Conservation (phyloP, 108 stramenopile genomes). For the Cyclotella atomus region DNA sequence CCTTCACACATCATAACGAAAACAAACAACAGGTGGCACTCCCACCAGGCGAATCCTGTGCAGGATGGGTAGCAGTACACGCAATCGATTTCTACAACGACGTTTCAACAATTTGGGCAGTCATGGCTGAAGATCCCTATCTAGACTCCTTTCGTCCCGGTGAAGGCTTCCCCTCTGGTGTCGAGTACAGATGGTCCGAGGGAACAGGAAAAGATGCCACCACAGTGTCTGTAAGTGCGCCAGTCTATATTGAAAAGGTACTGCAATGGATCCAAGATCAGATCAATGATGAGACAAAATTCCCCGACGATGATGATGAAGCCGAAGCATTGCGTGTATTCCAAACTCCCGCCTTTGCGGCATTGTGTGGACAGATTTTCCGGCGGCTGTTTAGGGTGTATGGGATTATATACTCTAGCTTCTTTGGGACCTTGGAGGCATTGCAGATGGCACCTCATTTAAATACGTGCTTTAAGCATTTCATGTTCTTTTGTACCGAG, state of each 20-base stretch:
- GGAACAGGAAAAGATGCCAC: constrained; percentile 55
- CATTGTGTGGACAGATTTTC: constrained; percentile 88
- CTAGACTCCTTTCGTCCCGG: constrained; percentile 85
- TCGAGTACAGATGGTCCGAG: constrained; percentile 89
- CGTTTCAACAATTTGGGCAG: constrained; percentile 88
- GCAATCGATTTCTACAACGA: constrained; percentile 94
- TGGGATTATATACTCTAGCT: constrained; percentile 89
- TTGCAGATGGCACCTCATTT: constrained; percentile 91
- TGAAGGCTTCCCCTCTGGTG: constrained; percentile 90
- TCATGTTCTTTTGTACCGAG: constrained; percentile 93
- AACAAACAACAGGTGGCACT: constrained; percentile 65
- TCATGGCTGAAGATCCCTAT: constrained; percentile 90
- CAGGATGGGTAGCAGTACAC: constrained; percentile 92
- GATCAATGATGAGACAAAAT: constrained; percentile 89
- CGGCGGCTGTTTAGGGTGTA: constrained; percentile 89
- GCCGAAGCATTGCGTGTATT: constrained; percentile 83
- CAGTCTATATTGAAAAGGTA: constrained; percentile 88
- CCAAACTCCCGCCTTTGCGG: constrained; percentile 88
- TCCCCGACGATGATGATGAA: constrained; percentile 92
- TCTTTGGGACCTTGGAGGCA: constrained; percentile 90
- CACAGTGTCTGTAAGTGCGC: constrained; percentile 80
- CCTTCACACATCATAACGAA: neutral
- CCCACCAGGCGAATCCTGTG: constrained; percentile 90
- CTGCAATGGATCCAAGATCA: constrained; percentile 89
- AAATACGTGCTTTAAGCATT: constrained; percentile 93